Evolutionary conservation across 2,329 filamentous ascomycete species (phyloP).

Genomic region (Blumeria hordei): DNA sequence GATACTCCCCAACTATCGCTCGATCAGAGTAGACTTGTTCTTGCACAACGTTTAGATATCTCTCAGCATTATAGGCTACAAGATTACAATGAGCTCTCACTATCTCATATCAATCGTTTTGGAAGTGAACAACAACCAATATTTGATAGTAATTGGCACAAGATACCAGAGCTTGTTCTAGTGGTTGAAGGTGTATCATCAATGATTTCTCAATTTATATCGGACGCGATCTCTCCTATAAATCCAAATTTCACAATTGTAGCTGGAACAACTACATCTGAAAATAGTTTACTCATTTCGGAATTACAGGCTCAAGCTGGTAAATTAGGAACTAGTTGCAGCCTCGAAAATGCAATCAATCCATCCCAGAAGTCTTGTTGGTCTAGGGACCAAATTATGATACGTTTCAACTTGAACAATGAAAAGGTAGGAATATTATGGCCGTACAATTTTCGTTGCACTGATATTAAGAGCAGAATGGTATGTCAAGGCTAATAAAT

Average conservation of each 20-base stretch:
- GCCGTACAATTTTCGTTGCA: background rate
- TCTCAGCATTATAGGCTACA: slow-evolving; percentile 22
- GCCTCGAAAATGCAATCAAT: slow-evolving; percentile 12
- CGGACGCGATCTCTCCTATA: slow-evolving; percentile 18
- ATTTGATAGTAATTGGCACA: slow-evolving; percentile 18
- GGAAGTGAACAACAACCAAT: slow-evolving; percentile 27
- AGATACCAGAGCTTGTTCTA: slow-evolving; percentile 28
- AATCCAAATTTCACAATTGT: slow-evolving; percentile 25
- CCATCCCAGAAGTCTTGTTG: slow-evolving; percentile 14
- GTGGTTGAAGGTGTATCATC: slow-evolving; percentile 30
- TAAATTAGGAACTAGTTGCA: slow-evolving; percentile 7
- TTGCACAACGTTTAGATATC: slow-evolving; percentile 30
- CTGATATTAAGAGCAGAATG: slow-evolving; percentile 4
- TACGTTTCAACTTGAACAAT: slow-evolving; percentile 9
- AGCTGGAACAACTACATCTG: slow-evolving; percentile 19
- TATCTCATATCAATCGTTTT: slow-evolving; percentile 34
- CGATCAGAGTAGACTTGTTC: slow-evolving; percentile 26
- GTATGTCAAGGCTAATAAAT: slow-evolving; percentile 7
- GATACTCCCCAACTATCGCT: slow-evolving; percentile 24
- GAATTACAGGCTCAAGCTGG: slow-evolving; percentile 12
- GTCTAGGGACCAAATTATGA: slow-evolving; percentile 14
- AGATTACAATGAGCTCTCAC: slow-evolving; percentile 16
- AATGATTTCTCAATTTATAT: slow-evolving; percentile 19
- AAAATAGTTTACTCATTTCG: slow-evolving; percentile 13
- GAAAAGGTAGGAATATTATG: slow-evolving; percentile 7